phyloP scores from a whole-genome alignment of 495 filamentous ascomycete species.

The Lophium mytilinum region DNA sequence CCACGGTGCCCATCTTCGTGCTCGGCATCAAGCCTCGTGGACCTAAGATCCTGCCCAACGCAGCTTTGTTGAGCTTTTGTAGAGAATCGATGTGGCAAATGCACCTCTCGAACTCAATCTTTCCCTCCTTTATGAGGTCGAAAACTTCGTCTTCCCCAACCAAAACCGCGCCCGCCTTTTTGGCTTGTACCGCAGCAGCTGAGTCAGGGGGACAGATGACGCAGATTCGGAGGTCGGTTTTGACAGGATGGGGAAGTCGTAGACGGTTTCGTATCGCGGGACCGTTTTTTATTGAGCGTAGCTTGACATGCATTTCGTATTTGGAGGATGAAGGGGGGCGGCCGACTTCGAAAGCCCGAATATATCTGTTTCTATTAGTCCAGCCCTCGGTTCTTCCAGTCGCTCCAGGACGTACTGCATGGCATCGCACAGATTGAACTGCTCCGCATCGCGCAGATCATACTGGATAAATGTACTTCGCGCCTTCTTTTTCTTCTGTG shows the following conservation, averaged over 20 bases:
- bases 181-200: slow-evolving; percentile 58
- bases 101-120: slow-evolving; percentile 79
- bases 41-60: slow-evolving; percentile 72
- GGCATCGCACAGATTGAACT: slow-evolving; percentile 80
- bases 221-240: slow-evolving; percentile 74
- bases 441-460: slow-evolving; percentile 53
- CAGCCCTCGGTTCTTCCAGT: background rate
- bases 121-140: slow-evolving; percentile 61
- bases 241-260: slow-evolving; percentile 79
- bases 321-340: slow-evolving; percentile 60
- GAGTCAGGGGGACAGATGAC: slow-evolving; percentile 80
- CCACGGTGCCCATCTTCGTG: slow-evolving; percentile 76
- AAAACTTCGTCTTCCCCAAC: slow-evolving; percentile 84
- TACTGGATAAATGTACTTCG: slow-evolving; percentile 53
- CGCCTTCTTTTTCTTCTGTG: slow-evolving; percentile 56
- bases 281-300: slow-evolving; percentile 73
- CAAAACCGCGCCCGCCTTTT: slow-evolving; percentile 63
- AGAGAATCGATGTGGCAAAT: slow-evolving; percentile 77
- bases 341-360: slow-evolving; percentile 88
- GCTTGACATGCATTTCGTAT: slow-evolving; percentile 77
- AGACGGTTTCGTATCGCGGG: slow-evolving; percentile 79
- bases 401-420: slow-evolving; percentile 60
- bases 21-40: slow-evolving; percentile 89
- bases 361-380: slow-evolving; percentile 51
- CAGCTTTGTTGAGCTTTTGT: slow-evolving; percentile 63